Evolutionary conservation across 176 grass and related monocot genomes (phyloP), one percentile per base, ranked within the genome.

Genomic region (Oryza glumipatula): DNA sequence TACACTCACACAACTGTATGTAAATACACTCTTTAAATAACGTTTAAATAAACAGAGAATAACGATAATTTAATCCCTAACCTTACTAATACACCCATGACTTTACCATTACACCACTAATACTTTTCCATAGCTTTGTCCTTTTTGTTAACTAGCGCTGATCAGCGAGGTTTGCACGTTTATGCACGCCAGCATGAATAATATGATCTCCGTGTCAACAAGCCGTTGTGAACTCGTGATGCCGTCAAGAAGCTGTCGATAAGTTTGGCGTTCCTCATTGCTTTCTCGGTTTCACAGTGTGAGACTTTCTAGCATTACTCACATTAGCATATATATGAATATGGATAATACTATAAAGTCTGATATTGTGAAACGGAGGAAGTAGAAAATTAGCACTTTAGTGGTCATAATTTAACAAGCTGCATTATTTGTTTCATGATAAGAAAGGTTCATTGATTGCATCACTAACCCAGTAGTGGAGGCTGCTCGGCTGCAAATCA

Each of bases 121-220:
- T 11, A 0, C 2, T 44, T 44, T 44, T 3, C 2, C 43, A 7
- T 44, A 71, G 21, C 76, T 73, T 6, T 2, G 13, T 61, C 75
- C 10, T 72, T 39, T 38, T 14, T 70, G 77, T 41, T 30, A 65
- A 75, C 61, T 45, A 46, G 85, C 68, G 70, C 45, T 5, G 16
- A 7, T 23, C 28, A n/a, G 15, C 1, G 26, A 22, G 70, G 41
- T 69, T 46, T 19, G 47, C 78, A 54, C 73, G 63, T 81, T 28
- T 61, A 32, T n/a, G 23, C 13, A 6, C 11, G 28, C 13, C 13
- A n/a, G 44, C 6, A 64, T 22, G 69, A 12, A 43, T 65, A 63
- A 23, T 23, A 3, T 7, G 54, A 49, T 67, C 4, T 16, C 17
- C 24, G 30, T 5, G 22, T 17, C 3, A 73, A 32, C 52, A 63